These are phyloP conservation scores for Medicago lupulina DNA, from an alignment of 306 rosid species.

Conservation along the genomic window DNA sequence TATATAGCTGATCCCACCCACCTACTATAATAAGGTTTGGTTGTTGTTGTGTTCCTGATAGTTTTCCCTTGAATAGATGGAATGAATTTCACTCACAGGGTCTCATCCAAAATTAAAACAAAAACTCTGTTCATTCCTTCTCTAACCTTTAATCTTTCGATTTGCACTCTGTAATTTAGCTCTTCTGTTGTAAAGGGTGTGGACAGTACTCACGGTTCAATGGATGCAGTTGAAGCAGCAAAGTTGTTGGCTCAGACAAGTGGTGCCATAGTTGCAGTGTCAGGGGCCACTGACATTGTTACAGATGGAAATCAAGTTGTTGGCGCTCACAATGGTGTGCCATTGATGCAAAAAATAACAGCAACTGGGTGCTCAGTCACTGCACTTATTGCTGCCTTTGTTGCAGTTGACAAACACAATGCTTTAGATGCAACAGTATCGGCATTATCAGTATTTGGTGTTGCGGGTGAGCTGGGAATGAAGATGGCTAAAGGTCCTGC, in stretches of 20 bases:
- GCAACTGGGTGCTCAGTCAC: constrained; percentile 94
- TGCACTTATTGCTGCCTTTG: constrained; percentile 84
- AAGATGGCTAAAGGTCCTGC: constrained; percentile 84
- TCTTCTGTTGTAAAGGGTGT: constrained; percentile 63
- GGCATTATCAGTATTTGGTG: constrained; percentile 74
- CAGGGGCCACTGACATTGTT: constrained; percentile 84
- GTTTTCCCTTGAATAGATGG: too few species aligned
- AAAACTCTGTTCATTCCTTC: too few species aligned
- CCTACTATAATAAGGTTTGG: too few species aligned
- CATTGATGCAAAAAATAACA: constrained; percentile 86
- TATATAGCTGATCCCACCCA: too few species aligned
- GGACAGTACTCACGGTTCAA: constrained; percentile 78
- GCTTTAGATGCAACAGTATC: constrained; percentile 73
- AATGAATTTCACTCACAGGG: too few species aligned
- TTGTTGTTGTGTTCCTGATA: neutral
- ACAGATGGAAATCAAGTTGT: constrained; percentile 79
- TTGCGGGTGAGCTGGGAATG: constrained; percentile 86
- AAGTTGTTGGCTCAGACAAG: constrained; percentile 69
- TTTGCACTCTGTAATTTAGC: constrained; percentile 35
- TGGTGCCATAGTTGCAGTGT: constrained; percentile 82
- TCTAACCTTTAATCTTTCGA: neutral
- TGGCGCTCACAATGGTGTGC: constrained; percentile 87
- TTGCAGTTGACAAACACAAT: constrained; percentile 71
- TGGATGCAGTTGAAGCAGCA: constrained; percentile 84
- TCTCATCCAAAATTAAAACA: too few species aligned